Evolutionary conservation across 306 rosid species (phyloP).

Genomic region (Trifolium subterraneum): DNA sequence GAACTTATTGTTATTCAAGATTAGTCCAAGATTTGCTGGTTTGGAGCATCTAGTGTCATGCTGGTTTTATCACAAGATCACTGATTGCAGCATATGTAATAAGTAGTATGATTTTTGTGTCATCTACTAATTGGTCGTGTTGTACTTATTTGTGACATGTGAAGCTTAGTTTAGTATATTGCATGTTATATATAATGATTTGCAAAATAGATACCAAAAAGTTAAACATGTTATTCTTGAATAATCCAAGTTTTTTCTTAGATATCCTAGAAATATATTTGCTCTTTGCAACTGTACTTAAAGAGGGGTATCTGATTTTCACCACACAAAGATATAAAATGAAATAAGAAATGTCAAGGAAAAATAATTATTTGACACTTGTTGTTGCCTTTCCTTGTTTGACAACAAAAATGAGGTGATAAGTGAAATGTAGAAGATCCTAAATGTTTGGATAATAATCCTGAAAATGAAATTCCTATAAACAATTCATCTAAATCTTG

Average conservation of each 20-base stretch:
- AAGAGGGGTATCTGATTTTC: too few relatives aligned
- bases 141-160: neutral
- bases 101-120: neutral
- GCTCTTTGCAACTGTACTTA: too few relatives aligned
- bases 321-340: neutral
- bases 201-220: neutral
- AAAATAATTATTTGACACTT: conserved; percentile 26
- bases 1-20: neutral
- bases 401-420: conserved; percentile 41
- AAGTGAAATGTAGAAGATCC: conserved; percentile 17
- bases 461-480: neutral
- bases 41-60: neutral
- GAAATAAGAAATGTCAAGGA: conserved; percentile 16
- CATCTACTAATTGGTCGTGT: neutral
- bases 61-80: neutral
- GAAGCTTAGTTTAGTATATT: neutral
- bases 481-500: conserved; percentile 41
- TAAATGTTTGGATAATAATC: conserved; percentile 22
- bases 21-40: neutral
- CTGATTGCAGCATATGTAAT: neutral
- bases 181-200: neutral
- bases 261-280: too few relatives aligned
- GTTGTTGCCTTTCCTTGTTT: conserved; percentile 28
- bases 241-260: neutral
- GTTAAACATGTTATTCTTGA: neutral